Evolutionary conservation across 2,329 filamentous ascomycete genomes (phyloP), one percentile per base, ranked within the genome.

Genomic region (Claviceps maximensis): DNA sequence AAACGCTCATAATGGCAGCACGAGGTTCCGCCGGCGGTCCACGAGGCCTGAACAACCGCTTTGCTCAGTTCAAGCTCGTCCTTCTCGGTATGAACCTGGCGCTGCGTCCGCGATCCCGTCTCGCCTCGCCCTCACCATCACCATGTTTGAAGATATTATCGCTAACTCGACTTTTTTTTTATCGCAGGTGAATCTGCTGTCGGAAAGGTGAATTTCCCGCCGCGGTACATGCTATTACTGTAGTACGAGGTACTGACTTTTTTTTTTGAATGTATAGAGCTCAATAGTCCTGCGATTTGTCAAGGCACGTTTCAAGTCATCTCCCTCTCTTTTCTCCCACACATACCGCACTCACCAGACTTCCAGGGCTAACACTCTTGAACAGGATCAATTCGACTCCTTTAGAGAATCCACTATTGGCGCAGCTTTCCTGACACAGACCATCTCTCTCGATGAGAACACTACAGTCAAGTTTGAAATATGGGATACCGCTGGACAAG

Each of bases 391-490:
- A 88, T 98, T 98, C 73, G 93, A 98, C 77, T 81, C 78, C 51
- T 96, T 96, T 76, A 84, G 90, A 72, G 91, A 96, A 82, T 95
- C 90, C 53, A 96, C 91, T 57, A 96, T 96, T 73, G 91, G 93
- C 71, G 93, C 94, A 63, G 94, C 94, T 61, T 98, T 98, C 79
- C 81, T 98, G 61, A 98, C 93, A 64, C 93, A 98, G 74, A 98
- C 93, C 61, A 96, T 98, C 69, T 91, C 91, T 54, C 86, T 98
- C 71, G 91, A 97, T 69, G 93, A 97, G 68, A 93, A 83, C 72
- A 97, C 93, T 55, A 98, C 93, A 53, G 91, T 98, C 72, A 98
- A 98, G 77, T 98, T 98, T 67, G 93, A 98, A 74, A 98, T 98
- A 68, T 98, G 93, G 90, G 90, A 96, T 72, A 98, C 93, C 10